These are phyloP conservation scores for Colletotrichum sp. DNA, from an alignment of 2,329 filamentous ascomycete genomes.

Conservation along the genomic window DNA sequence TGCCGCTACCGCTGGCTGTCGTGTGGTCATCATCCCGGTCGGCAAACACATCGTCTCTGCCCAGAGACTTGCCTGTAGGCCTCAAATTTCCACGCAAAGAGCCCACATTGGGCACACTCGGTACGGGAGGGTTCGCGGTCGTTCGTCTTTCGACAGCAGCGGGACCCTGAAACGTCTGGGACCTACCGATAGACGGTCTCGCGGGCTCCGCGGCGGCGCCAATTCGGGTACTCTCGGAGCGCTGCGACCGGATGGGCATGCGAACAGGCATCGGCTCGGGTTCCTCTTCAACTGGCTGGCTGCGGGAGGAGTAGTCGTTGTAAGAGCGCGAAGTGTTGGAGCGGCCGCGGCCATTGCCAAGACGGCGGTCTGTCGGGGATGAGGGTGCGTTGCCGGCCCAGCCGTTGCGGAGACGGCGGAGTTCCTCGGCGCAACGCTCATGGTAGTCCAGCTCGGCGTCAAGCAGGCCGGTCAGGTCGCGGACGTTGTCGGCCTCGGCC, in stretches of 20 bases:
- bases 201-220: constrained; percentile 37
- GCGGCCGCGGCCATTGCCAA: constrained; percentile 38
- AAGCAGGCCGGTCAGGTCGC: constrained; percentile 80
- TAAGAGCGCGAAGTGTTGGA: constrained; percentile 55
- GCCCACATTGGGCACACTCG: constrained; percentile 32
- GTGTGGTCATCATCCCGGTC: constrained; percentile 55
- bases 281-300: constrained; percentile 31
- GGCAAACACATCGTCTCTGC: constrained; percentile 49
- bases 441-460: constrained; percentile 92
- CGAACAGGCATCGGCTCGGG: constrained; percentile 39
- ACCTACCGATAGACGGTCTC: constrained; percentile 39
- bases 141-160: constrained; percentile 19
- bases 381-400: constrained; percentile 38
- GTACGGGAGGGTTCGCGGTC: background rate
- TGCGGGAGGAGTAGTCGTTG: constrained; percentile 35
- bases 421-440: constrained; percentile 86
- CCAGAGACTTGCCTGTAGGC: constrained; percentile 44
- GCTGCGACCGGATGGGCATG: constrained; percentile 48
- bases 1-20: constrained; percentile 54
- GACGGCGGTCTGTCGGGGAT: constrained; percentile 24
- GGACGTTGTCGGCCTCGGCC: constrained; percentile 81
- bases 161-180: constrained; percentile 43
- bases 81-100: constrained; percentile 47
- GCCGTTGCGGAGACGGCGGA: constrained; percentile 59
- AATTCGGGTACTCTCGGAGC: constrained; percentile 17